Evolutionary conservation across 2,329 filamentous ascomycete genomes (phyloP), one percentile per base, ranked within the genome.

Genomic region (Cadophora gregata): DNA sequence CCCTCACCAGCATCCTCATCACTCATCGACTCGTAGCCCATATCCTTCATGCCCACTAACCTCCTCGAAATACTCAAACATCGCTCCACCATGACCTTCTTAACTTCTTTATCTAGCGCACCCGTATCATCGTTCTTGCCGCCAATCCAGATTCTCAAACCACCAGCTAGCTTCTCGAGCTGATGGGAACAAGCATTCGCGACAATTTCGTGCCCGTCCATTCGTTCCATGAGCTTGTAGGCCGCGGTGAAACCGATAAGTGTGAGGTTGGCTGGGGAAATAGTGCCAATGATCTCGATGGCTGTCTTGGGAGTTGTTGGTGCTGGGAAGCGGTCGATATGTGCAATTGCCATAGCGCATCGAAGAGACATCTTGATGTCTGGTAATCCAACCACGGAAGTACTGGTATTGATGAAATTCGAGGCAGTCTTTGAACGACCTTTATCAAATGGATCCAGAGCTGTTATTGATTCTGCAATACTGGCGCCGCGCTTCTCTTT

Each of bases 61-160:
- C 79, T 82, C 74, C 86, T 87, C 16, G 84, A 86, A 42, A 89
- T 82, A 12, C 77, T 73, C 21, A 89, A 76, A 67, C 87, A 90
- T 61, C 82, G 80, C 59, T 85, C 81, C 3, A 89, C 83, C 71
- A 88, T 82, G 69, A 80, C 80, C 64, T 81, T 81, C 65, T 86
- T 83, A n/a, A 86, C 77, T 16, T 82, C 80, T 1, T 79, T 78
- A 21, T 81, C 79, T n/a, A 90, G 77, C 1, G 83, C 85, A 59
- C 81, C 82, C 64, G 81, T 81, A 58, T 83, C 83, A 24, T 85
- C 85, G 3, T 81, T 78, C 1, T 79, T 74, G 7, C 84, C 82
- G 19, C 86, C 86, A 59, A 88, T 84, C 88, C 88, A 90, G 47
- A 88, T 82, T 29, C 88, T 81, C 58, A 90, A 78, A 19, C 79